Conservation (phyloP, 2,329 filamentous ascomycete species). For the Colletotrichum godetiae region DNA sequence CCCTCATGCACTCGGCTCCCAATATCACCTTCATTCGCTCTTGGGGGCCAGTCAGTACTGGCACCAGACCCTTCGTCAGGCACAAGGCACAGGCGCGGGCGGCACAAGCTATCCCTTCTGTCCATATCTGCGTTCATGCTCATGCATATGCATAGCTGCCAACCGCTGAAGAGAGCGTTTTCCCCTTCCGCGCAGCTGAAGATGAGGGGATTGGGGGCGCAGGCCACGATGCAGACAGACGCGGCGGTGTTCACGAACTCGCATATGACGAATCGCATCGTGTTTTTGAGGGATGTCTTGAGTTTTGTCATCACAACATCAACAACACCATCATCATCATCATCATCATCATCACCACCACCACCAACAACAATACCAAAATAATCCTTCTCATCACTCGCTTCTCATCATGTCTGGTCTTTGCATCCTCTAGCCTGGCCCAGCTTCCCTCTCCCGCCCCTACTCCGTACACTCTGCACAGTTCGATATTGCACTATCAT, state of each 20-base stretch:
- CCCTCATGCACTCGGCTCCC: slow-evolving; percentile 19
- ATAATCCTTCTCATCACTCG: background rate
- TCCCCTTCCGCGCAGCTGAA: background rate
- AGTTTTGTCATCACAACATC: background rate
- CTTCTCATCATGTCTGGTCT: background rate
- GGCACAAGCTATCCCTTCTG: background rate
- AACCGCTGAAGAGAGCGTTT: slow-evolving; percentile 24
- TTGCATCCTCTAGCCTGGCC: background rate
- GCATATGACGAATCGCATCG: background rate
- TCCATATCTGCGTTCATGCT: background rate
- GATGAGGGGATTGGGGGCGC: background rate
- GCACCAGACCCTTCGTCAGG: background rate
- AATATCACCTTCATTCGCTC: slow-evolving; percentile 20
- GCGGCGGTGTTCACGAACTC: background rate
- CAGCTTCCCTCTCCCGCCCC: background rate
- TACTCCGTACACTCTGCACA: background rate
- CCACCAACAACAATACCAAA: background rate
- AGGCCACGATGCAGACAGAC: background rate
- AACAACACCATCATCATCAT: background rate
- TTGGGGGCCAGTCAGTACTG: background rate
- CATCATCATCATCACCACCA: background rate
- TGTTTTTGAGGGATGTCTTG: background rate
- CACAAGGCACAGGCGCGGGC: background rate
- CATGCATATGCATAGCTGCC: slow-evolving; percentile 4
- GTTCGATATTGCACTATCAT: background rate